These are phyloP conservation scores for Pterocarpus santalinus DNA, from an alignment of 306 rosid species.

Conservation along the genomic window DNA sequence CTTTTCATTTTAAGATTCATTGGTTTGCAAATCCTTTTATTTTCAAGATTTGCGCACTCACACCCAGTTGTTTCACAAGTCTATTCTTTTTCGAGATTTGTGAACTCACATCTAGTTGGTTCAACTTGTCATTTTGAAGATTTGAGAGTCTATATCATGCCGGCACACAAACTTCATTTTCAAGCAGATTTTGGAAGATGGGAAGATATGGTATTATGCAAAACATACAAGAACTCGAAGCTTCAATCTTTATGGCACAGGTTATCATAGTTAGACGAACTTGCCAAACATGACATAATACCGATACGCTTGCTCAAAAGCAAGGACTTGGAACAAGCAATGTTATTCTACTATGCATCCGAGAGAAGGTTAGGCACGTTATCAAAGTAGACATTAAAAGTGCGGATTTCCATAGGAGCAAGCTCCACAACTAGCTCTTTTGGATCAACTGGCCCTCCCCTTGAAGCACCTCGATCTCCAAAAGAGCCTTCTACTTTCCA, in stretches of 20 bases:
- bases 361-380: conserved; percentile 35
- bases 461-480: conserved; percentile 49
- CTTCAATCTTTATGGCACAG: not conserved
- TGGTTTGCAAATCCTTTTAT: no score
- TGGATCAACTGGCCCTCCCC: conserved; percentile 86
- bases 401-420: conserved; percentile 89
- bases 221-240: not conserved
- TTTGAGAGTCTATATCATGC: no score
- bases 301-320: conserved; percentile 34
- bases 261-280: conserved; percentile 19
- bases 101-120: no score
- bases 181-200: not conserved
- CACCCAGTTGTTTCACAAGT: no score
- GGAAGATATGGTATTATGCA: not conserved
- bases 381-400: conserved; percentile 64
- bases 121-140: no score
- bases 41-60: no score
- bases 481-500: conserved; percentile 78
- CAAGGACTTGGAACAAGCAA: conserved; percentile 39
- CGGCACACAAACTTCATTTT: not conserved
- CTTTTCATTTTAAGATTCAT: no score
- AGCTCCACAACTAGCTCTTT: conserved; percentile 77
- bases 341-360: conserved; percentile 46
- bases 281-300: not conserved
- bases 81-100: no score